Base-by-base conservation (phyloP, 345 rosid species). In the Eucalyptus dawsonii region DNA sequence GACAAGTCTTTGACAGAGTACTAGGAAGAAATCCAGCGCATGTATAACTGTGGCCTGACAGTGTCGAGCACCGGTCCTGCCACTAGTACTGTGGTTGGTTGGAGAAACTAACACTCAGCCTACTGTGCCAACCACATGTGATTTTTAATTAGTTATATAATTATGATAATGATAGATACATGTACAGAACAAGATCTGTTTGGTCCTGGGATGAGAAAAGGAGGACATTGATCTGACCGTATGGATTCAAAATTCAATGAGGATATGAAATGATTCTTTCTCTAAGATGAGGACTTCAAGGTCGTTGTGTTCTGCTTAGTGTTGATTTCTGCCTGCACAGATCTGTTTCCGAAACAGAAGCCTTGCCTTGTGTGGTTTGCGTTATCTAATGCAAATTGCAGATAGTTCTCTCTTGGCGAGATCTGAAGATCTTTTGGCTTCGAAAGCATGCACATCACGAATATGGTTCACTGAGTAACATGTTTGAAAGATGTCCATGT, bases 21-120 rank as follows among this genome's bases (percentile, higher is more conserved):
- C 47, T 9, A 9, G 47, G 47, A 97, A 91, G 97, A 97, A 94
- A 95, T 97, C 80, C 97, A 97, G 89, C 94, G 99, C 40, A 97
- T 97, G 99, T 97, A 96, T 50, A 92, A 97, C 87, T 91, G 91
- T 4, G 98, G 95, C 37, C 90, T 91, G 34, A 86, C 92, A 6
- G 91, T 90, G 56, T 86, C 47, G 3, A 54, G 58, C 87, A n/a
- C 87, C 9, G 60, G 50, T 9, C 67, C 91, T 21, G 53, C 88
- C 13, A 13, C 50, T 4, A 49, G 15, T 49, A 49, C 15, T 13
- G 50, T 22, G 27, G 87, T 80, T 5, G 89, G 91, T 15, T 17
- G 85, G 85, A 60, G 83, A 50, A 89, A 53, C 65, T 87, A 88
- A 67, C 12, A 2, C 34, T 62, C 72, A 31, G 22, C 80, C 40